Base-by-base conservation (phyloP, 148 eudicot genomes). In the Amaranthus cruentus region DNA sequence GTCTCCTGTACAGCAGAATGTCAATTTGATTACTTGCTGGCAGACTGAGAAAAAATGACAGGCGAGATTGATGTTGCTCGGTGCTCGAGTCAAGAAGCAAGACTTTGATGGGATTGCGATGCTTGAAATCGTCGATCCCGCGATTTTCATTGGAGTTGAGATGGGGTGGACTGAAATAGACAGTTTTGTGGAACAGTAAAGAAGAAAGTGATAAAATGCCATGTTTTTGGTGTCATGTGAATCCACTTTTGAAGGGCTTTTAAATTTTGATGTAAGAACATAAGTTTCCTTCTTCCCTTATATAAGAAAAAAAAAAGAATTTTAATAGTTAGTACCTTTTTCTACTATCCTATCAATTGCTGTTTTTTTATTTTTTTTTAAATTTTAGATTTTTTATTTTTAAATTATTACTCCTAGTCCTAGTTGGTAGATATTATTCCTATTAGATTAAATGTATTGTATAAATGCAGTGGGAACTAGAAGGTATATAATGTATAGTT, bases 1-100 rank as follows among this genome's bases (percentile, higher is more conserved):
- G 38, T 28, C 38, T 28, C 38, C 38, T 28, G 38, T 28, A 28
- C 38, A 28, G 38, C 38, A 28, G 76, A 87, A 83, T 86, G 90
- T 85, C 80, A 79, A 80, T 80, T 76, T 83, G 77, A 76, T 74
- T 81, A 56, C 81, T 28, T 81, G 70, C 79, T 88, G 87, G 88
- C 88, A 84, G 85, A 88, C 86, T 87, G 80, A 86, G 85, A 83
- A 85, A 90, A 86, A 88, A 81, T 86, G 83, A 78, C 50, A 49
- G 53, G 71, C 38, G 21, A 47, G 71, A 47, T 11, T 68, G 60
- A 8, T 21, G 38, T 28, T 28, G 1, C 38, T 28, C 38, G 38
- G 38, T 2, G 38, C 38, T 28, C 38, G 38, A 28, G 38, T 28
- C 38, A 28, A 28, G 38, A 28, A 28, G 38, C 38, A 28, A 28